Percentiles rank a stretch among this genome's conserved stretches.
phyloP scores from a whole-genome alignment of 768 basidiomycete species.

The Fibroporia radiculosa region DNA sequence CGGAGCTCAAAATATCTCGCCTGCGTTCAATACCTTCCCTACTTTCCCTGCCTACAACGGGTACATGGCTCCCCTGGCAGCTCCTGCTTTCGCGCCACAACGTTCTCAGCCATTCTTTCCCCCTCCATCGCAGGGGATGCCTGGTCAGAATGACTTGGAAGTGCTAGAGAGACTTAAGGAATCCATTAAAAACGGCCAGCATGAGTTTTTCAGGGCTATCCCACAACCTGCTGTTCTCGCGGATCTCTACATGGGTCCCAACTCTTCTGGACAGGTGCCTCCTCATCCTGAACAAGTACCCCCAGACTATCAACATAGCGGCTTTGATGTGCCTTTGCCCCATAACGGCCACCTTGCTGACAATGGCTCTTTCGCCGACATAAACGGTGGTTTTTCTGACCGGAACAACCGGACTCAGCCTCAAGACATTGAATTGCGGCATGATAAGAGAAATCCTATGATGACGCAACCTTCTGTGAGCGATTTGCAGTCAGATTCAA shows the following conservation, averaged over 20 bases:
- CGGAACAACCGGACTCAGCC: too few relatives aligned
- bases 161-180: constrained; percentile 69
- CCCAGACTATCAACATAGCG: constrained; percentile 8
- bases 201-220: constrained; percentile 59
- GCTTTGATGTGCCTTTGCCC: not conserved
- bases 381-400: too few relatives aligned
- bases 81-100: constrained; percentile 19
- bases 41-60: constrained; percentile 31
- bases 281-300: constrained; percentile 30
- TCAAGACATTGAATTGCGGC: too few relatives aligned
- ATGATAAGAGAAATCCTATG: too few relatives aligned
- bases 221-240: constrained; percentile 62
- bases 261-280: constrained; percentile 21
- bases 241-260: constrained; percentile 53
- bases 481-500: not conserved
- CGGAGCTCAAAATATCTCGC: constrained; percentile 22
- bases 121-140: constrained; percentile 25
- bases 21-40: constrained; percentile 22
- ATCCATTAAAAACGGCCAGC: constrained; percentile 63
- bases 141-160: constrained; percentile 63
- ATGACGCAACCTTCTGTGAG: not conserved
- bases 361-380: not conserved
- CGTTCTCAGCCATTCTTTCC: constrained; percentile 20
- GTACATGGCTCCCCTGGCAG: constrained; percentile 24
- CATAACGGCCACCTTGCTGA: constrained; percentile 10